A percentile compares a stretch with the other conserved stretches of the same genome.
Evolutionary conservation across 192 early-diverging fungal genomes (phyloP).

Genomic region (Chytriomyces sp.): DNA sequence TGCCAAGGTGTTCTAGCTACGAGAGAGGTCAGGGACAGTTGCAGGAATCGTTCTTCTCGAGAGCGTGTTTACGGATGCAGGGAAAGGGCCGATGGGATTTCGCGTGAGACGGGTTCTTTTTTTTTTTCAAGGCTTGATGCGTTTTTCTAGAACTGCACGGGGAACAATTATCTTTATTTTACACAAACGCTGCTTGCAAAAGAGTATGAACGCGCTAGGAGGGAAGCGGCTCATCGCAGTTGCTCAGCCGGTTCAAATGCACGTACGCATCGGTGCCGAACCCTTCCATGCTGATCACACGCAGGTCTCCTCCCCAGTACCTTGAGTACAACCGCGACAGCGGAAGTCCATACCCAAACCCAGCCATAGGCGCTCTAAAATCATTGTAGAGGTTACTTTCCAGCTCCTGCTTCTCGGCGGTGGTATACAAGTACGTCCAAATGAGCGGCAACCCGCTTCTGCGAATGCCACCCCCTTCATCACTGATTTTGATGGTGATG

Average conservation of each 20-base stretch:
- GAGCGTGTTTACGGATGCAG: too few relatives aligned
- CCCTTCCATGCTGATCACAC: constrained; percentile 93
- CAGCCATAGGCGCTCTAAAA: constrained; percentile 70
- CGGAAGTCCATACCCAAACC: constrained; percentile 93
- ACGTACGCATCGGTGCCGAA: constrained; percentile 90
- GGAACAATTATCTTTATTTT: too few relatives aligned
- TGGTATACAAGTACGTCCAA: constrained; percentile 88
- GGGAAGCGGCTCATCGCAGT: constrained; percentile 79
- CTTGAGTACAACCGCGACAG: constrained; percentile 86
- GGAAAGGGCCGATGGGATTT: too few relatives aligned
- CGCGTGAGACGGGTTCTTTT: too few relatives aligned
- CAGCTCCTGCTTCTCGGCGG: constrained; percentile 50
- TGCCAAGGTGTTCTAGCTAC: too few relatives aligned
- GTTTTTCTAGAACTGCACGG: too few relatives aligned
- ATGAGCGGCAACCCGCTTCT: constrained; percentile 82
- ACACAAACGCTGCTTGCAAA: too few relatives aligned
- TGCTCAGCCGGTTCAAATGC: constrained; percentile 83
- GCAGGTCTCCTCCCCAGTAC: constrained; percentile 94
- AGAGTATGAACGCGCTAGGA: background rate
- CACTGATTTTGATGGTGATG: constrained; percentile 92
- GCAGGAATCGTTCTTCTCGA: too few relatives aligned
- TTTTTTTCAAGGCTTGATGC: too few relatives aligned
- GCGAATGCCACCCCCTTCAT: constrained; percentile 92
- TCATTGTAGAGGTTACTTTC: constrained; percentile 39
- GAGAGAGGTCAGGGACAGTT: too few relatives aligned